Evolutionary conservation across 2,329 filamentous ascomycete genomes (phyloP).

Genomic region (Botrytis squamosa): DNA sequence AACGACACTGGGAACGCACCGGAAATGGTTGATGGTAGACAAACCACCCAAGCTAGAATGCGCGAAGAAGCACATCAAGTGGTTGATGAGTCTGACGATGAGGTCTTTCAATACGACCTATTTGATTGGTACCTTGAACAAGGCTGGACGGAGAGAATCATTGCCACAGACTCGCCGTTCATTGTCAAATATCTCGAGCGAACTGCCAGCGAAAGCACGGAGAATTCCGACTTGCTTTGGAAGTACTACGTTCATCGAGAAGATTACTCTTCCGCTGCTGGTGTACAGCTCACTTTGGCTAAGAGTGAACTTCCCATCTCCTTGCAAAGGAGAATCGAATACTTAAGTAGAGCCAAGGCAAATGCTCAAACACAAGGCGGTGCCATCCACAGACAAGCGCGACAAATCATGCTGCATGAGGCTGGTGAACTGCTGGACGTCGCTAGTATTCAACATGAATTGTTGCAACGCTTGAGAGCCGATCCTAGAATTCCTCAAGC

Average conservation of each 20-base stretch:
- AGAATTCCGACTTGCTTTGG: conserved; percentile 88
- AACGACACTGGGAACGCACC: conserved; percentile 65
- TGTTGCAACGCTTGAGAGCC: conserved; percentile 72
- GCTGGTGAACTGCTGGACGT: conserved; percentile 86
- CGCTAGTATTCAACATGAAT: conserved; percentile 90
- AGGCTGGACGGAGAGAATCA: conserved; percentile 79
- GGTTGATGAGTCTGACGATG: conserved; percentile 82
- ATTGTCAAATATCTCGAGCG: conserved; percentile 83
- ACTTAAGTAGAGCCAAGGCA: conserved; percentile 85
- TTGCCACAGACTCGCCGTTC: conserved; percentile 80
- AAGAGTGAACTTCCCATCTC: conserved; percentile 76
- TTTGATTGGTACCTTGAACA: conserved; percentile 95
- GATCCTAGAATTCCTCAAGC: conserved; percentile 68
- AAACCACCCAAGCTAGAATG: conserved; percentile 73
- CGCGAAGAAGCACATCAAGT: conserved; percentile 86
- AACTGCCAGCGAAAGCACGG: conserved; percentile 67
- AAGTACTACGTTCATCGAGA: conserved; percentile 84
- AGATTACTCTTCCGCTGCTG: conserved; percentile 81
- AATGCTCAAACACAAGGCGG: conserved; percentile 83
- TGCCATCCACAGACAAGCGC: conserved; percentile 73
- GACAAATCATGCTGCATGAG: conserved; percentile 81
- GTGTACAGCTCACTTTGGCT: conserved; percentile 80
- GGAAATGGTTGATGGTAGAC: conserved; percentile 73
- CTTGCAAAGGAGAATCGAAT: conserved; percentile 83
- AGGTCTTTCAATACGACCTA: conserved; percentile 93